Base-by-base conservation (phyloP, 768 basidiomycete species). In the Boletus pseudo-olivaceus region DNA sequence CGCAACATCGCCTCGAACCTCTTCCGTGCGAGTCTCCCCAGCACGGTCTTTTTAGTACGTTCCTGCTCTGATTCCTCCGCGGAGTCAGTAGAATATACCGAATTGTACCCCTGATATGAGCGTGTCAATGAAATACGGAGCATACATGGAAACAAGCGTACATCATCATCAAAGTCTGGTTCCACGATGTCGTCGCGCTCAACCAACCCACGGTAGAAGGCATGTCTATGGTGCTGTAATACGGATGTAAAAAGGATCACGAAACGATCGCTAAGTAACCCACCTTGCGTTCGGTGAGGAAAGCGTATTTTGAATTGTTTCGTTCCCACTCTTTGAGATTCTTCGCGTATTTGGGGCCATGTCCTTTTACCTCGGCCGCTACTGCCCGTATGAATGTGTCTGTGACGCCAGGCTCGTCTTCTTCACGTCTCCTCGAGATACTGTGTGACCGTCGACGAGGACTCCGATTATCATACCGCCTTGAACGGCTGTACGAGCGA, bases 61-160 rank as follows among this genome's bases (percentile, higher is more conserved):
- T 99, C 95, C 20, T 85, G 79, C 64, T 99, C 97, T 3, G 89
- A 90, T 52, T 97, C 95, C 69, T 98, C 95, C 7, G 85, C 93
- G 35, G 93, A 92, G 72, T 98, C 97, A 19, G 90, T 93, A 0
- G 95, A 93, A 69, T 90, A 93, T 4, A 90, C 76, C 1, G 90
- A 92, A 62, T 91, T 88, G 66, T 91, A 90, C 8, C 92, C 91
- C 90, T 93, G 62, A 48, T 29, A 41, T 30, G 47, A 50, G 8
- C 32, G 32, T 45, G 52, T 67, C 51, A 60, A 50, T 26, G 38
- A 49, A 20, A 38, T 47, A 46, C 32, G 40, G 32, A 33, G 35
- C 20, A 20, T 30, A 35, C 29, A 44, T 7, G 27, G 45, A 37
- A 49, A 46, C 57, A n/a, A 55, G 47, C 73, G 33, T 62, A 81